These are phyloP conservation scores for Phoenix roebelenii DNA, from an alignment of 176 grass and related monocot species.

Conservation along the genomic window DNA sequence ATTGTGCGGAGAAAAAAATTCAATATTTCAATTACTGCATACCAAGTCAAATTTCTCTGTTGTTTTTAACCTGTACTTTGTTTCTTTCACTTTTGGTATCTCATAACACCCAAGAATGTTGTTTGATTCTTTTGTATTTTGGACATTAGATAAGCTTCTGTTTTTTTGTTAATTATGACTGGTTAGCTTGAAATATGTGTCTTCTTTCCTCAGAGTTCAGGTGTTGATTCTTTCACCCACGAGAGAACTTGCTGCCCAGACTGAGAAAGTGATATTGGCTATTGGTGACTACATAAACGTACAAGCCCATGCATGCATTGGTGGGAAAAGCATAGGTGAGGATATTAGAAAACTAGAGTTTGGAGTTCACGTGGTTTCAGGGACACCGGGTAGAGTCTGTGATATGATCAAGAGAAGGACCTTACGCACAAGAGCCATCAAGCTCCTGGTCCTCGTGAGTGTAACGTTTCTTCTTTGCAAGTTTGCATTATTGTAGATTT, in stretches of 20 bases:
- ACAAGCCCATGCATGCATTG: conserved; percentile 69
- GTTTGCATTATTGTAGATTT: too few species aligned
- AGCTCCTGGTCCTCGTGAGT: conserved; percentile 68
- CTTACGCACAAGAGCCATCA: conserved; percentile 76
- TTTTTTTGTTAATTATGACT: too few species aligned
- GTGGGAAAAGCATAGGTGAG: conserved; percentile 71
- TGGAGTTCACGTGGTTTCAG: conserved; percentile 75
- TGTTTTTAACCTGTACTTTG: too few species aligned
- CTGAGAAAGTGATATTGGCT: conserved; percentile 69
- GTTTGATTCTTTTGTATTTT: too few species aligned
- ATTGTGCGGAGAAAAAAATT: too few species aligned
- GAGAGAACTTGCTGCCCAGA: conserved; percentile 76
- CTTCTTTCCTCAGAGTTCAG: conserved; percentile 50
- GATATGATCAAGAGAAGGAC: conserved; percentile 89
- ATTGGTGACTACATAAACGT: conserved; percentile 64
- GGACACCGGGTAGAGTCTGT: conserved; percentile 73
- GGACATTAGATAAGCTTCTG: too few species aligned
- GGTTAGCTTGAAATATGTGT: conserved; percentile 4
- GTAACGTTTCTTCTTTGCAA: background rate
- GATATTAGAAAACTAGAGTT: conserved; percentile 80
- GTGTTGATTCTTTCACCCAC: conserved; percentile 81
- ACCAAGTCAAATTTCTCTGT: too few species aligned
- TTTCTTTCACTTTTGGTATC: too few species aligned
- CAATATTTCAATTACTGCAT: too few species aligned
- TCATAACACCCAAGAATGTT: too few species aligned